Base-by-base conservation (phyloP, 208 protist species). In the Phytomonas francai region DNA sequence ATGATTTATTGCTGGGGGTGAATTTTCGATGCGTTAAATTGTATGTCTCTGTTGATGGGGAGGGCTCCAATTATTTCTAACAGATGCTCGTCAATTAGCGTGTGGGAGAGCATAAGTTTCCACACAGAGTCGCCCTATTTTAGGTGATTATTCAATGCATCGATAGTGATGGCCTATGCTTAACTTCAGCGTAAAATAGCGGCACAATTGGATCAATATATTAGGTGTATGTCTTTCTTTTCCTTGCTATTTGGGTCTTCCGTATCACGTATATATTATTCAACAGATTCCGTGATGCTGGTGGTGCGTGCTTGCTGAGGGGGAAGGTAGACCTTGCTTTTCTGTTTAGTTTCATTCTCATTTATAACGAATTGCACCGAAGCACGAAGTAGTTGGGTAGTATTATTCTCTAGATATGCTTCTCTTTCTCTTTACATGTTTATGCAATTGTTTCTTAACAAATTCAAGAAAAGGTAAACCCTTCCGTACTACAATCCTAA, bases 151-250 rank as follows among this genome's bases (percentile, higher is more conserved):
- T 19, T 3, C 14, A 49, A 49, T 49, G 39, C 39, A 49, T 49
- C 39, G 39, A 49, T 49, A 49, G 39, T 19, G 12, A 49, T 49
- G 39, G 14, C 16, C 14, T 9, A 49, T 19, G 39, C 16, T 19
- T 49, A 19, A 49, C 39, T 49, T 19, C 12, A 49, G 39, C 39
- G 39, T 49, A 49, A 1, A 49, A 19, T 49, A 49, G 39, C 12
- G 16, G 39, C 12, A 49, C 16, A 49, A 49, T 49, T 49, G 39
- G 14, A 49, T 49, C 14, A 49, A 49, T 19, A 49, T 22, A n/a
- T n/a, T n/a, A 49, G 33, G 33, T 49, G 16, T 49, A 28, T 67
- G 30, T 69, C 9, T 69, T 67, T 70, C 28, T 30, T 27, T 51
- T 59, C 63, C 56, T 63, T 63, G 19, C 39, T 49, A 12, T 49